Evolutionary conservation across 805 yeast species (phyloP).

Genomic region (Wickerhamiella bombiphila): DNA sequence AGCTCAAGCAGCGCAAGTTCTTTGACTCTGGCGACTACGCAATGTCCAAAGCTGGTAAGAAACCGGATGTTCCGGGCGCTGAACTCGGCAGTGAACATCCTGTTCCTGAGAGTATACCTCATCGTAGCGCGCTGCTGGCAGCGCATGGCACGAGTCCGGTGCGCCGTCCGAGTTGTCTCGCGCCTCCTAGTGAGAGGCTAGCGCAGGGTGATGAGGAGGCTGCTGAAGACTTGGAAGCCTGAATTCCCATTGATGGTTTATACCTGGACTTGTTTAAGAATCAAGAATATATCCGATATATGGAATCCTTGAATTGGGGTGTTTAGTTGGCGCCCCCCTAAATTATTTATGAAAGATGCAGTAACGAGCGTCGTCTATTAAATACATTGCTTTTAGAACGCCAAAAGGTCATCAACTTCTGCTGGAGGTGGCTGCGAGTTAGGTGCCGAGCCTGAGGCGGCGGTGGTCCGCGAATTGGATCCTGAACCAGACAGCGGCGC

Average conservation of each 20-base stretch:
- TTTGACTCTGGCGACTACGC: constrained; percentile 94
- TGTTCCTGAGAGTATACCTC: constrained; percentile 18
- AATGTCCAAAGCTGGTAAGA: constrained; percentile 35
- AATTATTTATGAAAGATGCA: too few relatives aligned
- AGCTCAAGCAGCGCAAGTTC: constrained; percentile 62
- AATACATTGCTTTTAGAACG: too few relatives aligned
- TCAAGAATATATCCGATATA: too few relatives aligned
- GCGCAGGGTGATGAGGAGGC: neutral
- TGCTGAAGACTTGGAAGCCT: neutral
- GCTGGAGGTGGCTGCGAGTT: neutral
- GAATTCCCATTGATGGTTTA: too few relatives aligned
- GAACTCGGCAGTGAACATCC: constrained; percentile 20
- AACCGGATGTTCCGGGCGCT: constrained; percentile 14
- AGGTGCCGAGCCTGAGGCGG: neutral
- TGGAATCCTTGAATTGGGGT: too few relatives aligned
- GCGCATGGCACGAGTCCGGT: constrained; percentile 16
- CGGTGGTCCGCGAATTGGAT: constrained; percentile 1
- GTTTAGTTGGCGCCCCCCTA: too few relatives aligned
- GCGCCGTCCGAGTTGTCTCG: constrained; percentile 13
- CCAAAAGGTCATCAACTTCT: constrained; percentile 1
- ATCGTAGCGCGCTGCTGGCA: constrained; percentile 14
- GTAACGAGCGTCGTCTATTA: too few relatives aligned
- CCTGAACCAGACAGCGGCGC: constrained; percentile 4
- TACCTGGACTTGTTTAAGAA: too few relatives aligned
- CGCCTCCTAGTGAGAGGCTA: neutral